phyloP scores from a whole-genome alignment of 192 early-diverging fungal genomes.

The Allomyces macrogynus region DNA sequence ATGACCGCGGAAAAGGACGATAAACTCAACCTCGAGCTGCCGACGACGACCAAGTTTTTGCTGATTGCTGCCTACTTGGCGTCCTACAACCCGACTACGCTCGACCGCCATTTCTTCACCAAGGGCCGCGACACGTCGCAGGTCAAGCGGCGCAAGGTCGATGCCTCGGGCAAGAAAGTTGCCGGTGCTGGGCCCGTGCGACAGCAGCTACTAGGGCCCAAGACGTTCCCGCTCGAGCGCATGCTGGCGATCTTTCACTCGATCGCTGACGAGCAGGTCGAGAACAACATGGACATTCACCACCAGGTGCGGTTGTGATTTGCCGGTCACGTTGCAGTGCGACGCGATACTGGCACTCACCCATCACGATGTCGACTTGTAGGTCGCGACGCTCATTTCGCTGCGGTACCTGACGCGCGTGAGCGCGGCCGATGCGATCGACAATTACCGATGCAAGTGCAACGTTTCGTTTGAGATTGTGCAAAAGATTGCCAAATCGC shows the following conservation, averaged over 20 bases:
- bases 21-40: constrained; percentile 36
- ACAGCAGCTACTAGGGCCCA: constrained; percentile 79
- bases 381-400: constrained; percentile 69
- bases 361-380: constrained; percentile 12
- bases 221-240: constrained; percentile 80
- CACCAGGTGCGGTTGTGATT: constrained; percentile 18
- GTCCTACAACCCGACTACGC: constrained; percentile 72
- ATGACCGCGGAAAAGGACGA: no score
- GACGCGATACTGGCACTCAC: not conserved
- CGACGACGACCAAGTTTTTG: constrained; percentile 75
- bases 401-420: constrained; percentile 54
- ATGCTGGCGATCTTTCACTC: constrained; percentile 95
- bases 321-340: no score
- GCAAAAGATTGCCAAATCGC: constrained; percentile 41
- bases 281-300: constrained; percentile 55
- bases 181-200: constrained; percentile 10
- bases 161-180: constrained; percentile 9
- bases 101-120: constrained; percentile 76
- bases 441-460: constrained; percentile 70
- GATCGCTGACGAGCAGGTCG: constrained; percentile 48
- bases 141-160: constrained; percentile 4
- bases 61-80: constrained; percentile 77
- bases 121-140: constrained; percentile 18
- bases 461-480: constrained; percentile 70
- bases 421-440: constrained; percentile 50